Conservation (phyloP, 305 asterid genomes). For the Salvia sclarea region DNA sequence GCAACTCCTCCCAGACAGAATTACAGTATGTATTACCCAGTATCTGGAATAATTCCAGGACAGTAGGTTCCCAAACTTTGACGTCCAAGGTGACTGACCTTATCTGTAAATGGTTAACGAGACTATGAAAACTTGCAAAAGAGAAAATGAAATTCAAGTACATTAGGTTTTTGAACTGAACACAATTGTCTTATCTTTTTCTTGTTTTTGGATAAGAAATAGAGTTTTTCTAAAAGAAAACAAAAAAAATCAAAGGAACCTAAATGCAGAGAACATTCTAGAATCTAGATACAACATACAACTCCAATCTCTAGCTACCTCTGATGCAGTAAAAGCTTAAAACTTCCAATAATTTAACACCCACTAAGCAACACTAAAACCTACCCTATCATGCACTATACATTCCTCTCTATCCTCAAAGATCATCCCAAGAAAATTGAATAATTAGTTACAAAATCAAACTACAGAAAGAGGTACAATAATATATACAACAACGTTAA, state of each 20-base stretch:
- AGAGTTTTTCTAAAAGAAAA: neutral
- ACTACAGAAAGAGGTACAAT: constrained; percentile 1
- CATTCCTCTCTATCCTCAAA: neutral
- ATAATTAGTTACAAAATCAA: neutral
- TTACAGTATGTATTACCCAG: constrained; percentile 85
- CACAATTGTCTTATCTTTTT: neutral
- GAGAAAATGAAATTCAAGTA: neutral
- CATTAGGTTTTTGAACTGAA: constrained; percentile 5
- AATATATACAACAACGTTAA: constrained; percentile 13
- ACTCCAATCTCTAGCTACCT: constrained; percentile 5
- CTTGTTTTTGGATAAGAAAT: neutral
- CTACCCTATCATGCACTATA: neutral
- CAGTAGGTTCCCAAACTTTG: constrained; percentile 91
- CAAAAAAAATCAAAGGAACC: neutral
- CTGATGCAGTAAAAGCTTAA: neutral
- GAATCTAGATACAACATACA: neutral
- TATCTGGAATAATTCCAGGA: constrained; percentile 73
- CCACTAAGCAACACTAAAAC: neutral
- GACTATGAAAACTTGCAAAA: neutral
- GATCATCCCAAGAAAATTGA: neutral
- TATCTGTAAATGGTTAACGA: constrained; percentile 50
- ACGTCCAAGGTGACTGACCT: constrained; percentile 91
- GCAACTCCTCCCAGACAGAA: constrained; percentile 93
- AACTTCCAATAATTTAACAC: neutral
- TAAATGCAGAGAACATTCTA: neutral